These are phyloP conservation scores for Xylaria longipes DNA, from an alignment of 495 filamentous ascomycete species.

Conservation along the genomic window DNA sequence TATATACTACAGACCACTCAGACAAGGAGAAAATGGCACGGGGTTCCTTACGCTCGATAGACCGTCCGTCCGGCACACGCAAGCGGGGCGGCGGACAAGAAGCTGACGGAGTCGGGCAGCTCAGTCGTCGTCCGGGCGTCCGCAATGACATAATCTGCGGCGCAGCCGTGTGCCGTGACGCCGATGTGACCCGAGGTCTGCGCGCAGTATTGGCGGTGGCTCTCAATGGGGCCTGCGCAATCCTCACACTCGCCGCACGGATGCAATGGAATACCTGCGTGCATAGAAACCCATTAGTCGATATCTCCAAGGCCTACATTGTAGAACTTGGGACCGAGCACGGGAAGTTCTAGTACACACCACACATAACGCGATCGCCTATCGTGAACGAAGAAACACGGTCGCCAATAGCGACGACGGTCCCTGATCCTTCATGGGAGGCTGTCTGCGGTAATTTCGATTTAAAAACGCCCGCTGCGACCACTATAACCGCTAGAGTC, in stretches of 20 bases:
- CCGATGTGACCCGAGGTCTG: constrained; percentile 43
- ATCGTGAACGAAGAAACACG: constrained; percentile 46
- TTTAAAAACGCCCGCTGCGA: constrained; percentile 47
- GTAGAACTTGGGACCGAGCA: no score
- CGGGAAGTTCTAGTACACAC: neutral
- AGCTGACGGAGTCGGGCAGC: constrained; percentile 55
- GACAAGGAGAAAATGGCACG: neutral
- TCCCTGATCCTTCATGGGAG: constrained; percentile 66
- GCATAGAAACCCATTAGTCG: neutral
- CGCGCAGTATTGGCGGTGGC: constrained; percentile 55
- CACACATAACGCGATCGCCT: constrained; percentile 46
- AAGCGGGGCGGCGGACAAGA: constrained; percentile 60
- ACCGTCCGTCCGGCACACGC: constrained; percentile 64
- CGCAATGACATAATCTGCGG: constrained; percentile 59
- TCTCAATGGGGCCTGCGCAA: constrained; percentile 50
- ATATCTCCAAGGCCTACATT: neutral
- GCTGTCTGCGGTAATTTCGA: constrained; percentile 57
- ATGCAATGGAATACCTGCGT: constrained; percentile 43
- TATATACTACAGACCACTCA: neutral
- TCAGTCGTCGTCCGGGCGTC: constrained; percentile 52
- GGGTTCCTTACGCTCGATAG: constrained; percentile 45
- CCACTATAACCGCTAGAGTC: no score
- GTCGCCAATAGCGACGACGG: constrained; percentile 56
- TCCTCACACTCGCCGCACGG: constrained; percentile 52
- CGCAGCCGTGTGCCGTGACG: constrained; percentile 56